Evolutionary conservation across 2,329 filamentous ascomycete species (phyloP), one percentile per base, ranked within the genome.

Genomic region (Sporothrix sp.): DNA sequence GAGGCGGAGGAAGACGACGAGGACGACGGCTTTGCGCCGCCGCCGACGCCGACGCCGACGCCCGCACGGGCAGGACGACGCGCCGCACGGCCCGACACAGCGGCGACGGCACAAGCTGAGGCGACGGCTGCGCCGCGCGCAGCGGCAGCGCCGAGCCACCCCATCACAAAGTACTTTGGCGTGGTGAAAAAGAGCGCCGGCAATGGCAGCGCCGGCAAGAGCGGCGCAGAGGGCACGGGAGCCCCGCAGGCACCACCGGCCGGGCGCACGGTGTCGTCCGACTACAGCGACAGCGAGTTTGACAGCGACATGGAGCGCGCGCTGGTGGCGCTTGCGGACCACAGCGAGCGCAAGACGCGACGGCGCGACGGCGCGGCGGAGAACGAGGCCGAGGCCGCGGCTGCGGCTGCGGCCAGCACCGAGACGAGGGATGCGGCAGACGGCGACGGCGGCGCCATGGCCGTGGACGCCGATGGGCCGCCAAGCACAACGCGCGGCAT

Each of bases 281-380:
- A 51, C 47, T 52, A 49, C 37, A 42, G 35, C 49, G 53, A 45
- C 50, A 43, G 40, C 39, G 37, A 49, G 16, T 46, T 54, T 11
- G 57, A 59, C 52, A 57, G 55, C 51, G 57, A 58, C 11, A 53
- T 50, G 43, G 56, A 57, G 39, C 52, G 55, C 4, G 53, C 38
- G 14, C 16, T 56, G 20, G 30, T 53, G 9, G 57, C 56, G 13
- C 45, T 59, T 35, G 46, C 51, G 13, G 50, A 54, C 30, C 49
- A 54, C 36, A 47, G 33, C 14, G 48, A 56, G 42, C 51, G 32
- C 13, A 20, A 16, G 20, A 16, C 40, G 13, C 33, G 33, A 32
- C 14, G 45, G 35, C 36, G 7, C 14, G 9, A 28, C 37, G 33
- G 38, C 37, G 39, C 33, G 20, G 18, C n/a, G 27, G 16, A 7